Percentiles rank a stretch among this genome's conserved stretches.
Conservation (phyloP, 2,329 filamentous ascomycete genomes). For the Zalaria obscura region DNA sequence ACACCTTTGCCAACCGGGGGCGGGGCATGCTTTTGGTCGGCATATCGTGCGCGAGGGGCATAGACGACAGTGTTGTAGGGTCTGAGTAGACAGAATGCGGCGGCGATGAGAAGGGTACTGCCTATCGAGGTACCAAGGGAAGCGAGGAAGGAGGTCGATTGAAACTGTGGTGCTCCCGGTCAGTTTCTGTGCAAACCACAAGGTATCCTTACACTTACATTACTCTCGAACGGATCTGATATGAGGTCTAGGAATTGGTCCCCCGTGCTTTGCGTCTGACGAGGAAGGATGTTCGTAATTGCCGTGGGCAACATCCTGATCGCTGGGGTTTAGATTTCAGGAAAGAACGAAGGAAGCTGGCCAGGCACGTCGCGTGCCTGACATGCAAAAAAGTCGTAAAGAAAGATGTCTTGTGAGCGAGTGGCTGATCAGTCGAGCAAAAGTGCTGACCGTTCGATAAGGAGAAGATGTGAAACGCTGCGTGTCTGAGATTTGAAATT, state of each 20-base stretch:
- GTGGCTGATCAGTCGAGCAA: not conserved
- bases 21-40: constrained; percentile 78
- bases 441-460: not conserved
- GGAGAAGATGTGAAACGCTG: too few relatives aligned
- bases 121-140: constrained; percentile 70
- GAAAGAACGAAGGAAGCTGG: not conserved
- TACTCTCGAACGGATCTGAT: constrained; percentile 22
- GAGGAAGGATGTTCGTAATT: not conserved
- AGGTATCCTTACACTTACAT: constrained; percentile 7
- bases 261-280: constrained; percentile 4
- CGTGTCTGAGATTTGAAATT: too few relatives aligned
- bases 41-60: constrained; percentile 83
- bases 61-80: constrained; percentile 89
- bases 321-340: not conserved
- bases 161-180: constrained; percentile 26
- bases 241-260: constrained; percentile 26
- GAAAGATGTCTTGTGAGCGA: not conserved
- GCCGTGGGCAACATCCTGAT: not conserved
- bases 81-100: constrained; percentile 77
- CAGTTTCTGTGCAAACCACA: too few relatives aligned
- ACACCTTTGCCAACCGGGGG: constrained; percentile 76
- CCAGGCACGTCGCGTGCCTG: not conserved
- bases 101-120: constrained; percentile 56
- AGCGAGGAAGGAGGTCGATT: constrained; percentile 54
- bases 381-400: not conserved